Evolutionary conservation across 108 stramenopile genomes (phyloP), one percentile per base, ranked within the genome.

Genomic region (Stephanodiscus minutulus): DNA sequence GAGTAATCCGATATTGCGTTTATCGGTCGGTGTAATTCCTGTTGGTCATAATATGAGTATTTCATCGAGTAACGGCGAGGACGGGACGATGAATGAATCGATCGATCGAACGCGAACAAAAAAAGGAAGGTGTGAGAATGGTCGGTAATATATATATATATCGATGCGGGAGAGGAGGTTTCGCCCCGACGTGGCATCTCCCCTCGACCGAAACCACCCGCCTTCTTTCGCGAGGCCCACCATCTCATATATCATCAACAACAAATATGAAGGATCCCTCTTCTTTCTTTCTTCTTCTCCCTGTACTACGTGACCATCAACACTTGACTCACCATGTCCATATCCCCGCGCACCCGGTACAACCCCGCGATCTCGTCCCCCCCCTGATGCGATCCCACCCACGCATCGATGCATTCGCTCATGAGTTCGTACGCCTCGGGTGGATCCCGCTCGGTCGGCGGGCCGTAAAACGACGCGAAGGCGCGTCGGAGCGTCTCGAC

Each of bases 311-410:
- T 22, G 0, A 20, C 21, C 1, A 44, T 12, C n/a, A 4, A 17
- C 7, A 4, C 25, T 21, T 1, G 11, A 61, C 71, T 61, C 21
- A 77, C 71, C 85, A 84, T 89, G 50, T 83, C 74, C 63, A 85
- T 86, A 77, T 92, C 89, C 9, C 86, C 91, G n/a, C 91, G 77
- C 5, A 92, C 89, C 18, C 91, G 74, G 61, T 88, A 90, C 48
- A 92, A 75, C 0, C 66, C 87, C 11, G 91, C 91, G 41, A 66
- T 76, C 74, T 92, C 91, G 63, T 92, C 91, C 5, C 76, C 76
- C 22, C 61, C 24, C 41, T 85, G 68, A 18, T 81, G 62, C 61
- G 88, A 86, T 15, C 64, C 29, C 58, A 84, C 70, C 86, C 88
- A 92, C 22, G 66, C 64, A 57, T 61, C 11, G 44, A 92, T 83